Evolutionary conservation across 2,329 filamentous ascomycete species (phyloP), one percentile per base, ranked within the genome.

Genomic region (Xylaria sp.): DNA sequence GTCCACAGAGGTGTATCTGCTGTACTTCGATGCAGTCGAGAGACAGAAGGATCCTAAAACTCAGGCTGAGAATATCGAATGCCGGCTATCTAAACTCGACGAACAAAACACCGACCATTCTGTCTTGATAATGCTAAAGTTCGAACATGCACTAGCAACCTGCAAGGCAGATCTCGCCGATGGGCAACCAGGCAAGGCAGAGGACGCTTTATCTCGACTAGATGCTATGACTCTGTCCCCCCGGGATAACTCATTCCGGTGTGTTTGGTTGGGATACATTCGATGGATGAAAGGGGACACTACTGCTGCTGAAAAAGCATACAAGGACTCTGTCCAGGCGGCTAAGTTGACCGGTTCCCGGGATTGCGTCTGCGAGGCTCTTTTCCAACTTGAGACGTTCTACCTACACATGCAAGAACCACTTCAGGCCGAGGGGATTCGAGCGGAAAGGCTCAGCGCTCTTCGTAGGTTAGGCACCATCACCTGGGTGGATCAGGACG

Each of bases 381-480:
- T 78, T 36, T 76, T 72, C 46, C 76, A 78, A 54, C 75, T 78
- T n/a, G 76, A 78, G 52, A 75, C 55, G 39, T 78, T 78, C 58
- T 76, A 75, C n/a, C 59, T 76, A 36, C 69, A 73, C 61, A 71
- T 58, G n/a, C 64, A 71, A 48, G 70, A 75, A 41, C 73, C 71
- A 1, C 67, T 76, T 10, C 68, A 73, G 23, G 75, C 75, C 25
- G 76, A 78, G 48, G 41, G 64, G 33, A 57, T 77, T 66, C 76
- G 75, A 15, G 65, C 69, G 1, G 75, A 76, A 41, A 72, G 76
- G 58, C 72, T 75, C 15, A 66, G 70, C 56, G 51, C 68, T 1
- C 70, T 76, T 62, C 74, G 70, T 18, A 73, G 64, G 62, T 48
- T 76, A 5, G 72, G 71, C 25, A 63, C 72, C 1, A 69, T 78